A percentile compares a stretch with the other conserved stretches of the same genome.
These are phyloP conservation scores for Inga leiocalycina DNA, from an alignment of 306 rosid species.

Conservation along the genomic window DNA sequence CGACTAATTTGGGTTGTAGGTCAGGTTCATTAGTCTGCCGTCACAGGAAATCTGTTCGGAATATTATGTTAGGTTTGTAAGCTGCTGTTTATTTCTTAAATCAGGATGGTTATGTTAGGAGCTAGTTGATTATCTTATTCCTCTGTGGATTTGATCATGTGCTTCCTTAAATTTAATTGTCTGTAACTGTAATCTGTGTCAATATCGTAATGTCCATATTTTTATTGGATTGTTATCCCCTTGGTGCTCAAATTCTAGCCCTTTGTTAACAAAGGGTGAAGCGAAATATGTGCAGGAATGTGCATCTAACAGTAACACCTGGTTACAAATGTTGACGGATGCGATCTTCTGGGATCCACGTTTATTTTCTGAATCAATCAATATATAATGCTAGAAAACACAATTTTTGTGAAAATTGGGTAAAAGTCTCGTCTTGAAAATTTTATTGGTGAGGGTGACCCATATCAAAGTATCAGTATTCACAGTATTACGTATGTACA, in stretches of 20 bases:
- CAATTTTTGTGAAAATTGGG: too few species aligned
- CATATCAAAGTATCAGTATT: too few species aligned
- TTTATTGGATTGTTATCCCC: neutral
- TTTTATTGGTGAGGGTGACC: too few species aligned
- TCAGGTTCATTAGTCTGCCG: conserved; percentile 40
- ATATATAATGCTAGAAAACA: too few species aligned
- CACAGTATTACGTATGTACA: too few species aligned
- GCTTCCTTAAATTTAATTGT: conserved; percentile 33
- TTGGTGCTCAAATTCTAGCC: neutral
- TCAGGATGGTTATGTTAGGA: conserved; percentile 36
- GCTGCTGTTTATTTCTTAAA: conserved; percentile 27
- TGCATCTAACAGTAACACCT: neutral
- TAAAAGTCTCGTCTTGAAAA: too few species aligned
- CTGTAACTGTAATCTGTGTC: conserved; percentile 28
- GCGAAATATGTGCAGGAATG: neutral
- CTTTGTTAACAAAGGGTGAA: neutral
- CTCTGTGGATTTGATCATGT: conserved; percentile 27
- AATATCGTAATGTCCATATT: conserved; percentile 17
- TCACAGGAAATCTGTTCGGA: conserved; percentile 39
- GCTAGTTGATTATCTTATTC: conserved; percentile 4
- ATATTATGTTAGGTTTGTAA: conserved; percentile 35
- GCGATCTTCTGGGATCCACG: neutral
- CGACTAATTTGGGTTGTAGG: conserved; percentile 46
- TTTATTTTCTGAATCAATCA: too few species aligned
- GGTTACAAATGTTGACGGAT: neutral